phyloP scores from a whole-genome alignment of 1,284 basidiomycete genomes.

The Moniliella sp. region DNA sequence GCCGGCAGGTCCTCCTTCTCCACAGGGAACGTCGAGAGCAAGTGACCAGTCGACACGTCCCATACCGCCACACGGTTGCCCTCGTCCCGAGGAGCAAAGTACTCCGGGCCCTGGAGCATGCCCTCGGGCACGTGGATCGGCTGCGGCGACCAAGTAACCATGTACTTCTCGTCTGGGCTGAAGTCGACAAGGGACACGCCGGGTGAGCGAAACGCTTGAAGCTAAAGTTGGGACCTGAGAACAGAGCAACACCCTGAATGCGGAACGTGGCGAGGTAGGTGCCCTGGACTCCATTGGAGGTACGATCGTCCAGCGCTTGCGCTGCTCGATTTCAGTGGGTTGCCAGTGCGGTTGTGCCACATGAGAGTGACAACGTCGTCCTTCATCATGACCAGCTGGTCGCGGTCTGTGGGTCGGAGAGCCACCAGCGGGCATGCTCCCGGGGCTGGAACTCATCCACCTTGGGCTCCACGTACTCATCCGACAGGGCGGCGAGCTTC shows the following conservation, averaged over 20 bases:
- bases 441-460: slow-evolving; percentile 61
- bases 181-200: slow-evolving; percentile 90
- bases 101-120: slow-evolving; percentile 41
- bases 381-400: slow-evolving; percentile 84
- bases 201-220: slow-evolving; percentile 77
- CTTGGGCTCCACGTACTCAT: slow-evolving; percentile 60
- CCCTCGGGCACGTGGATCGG: slow-evolving; percentile 69
- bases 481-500: slow-evolving; percentile 55
- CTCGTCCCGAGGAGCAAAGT: slow-evolving; percentile 80
- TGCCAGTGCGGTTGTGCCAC: slow-evolving; percentile 80
- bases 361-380: slow-evolving; percentile 72
- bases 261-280: slow-evolving; percentile 85
- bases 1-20: slow-evolving; percentile 34
- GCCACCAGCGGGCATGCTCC: slow-evolving; percentile 88
- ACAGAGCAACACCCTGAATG: slow-evolving; percentile 79
- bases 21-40: slow-evolving; percentile 73
- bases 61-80: slow-evolving; percentile 92
- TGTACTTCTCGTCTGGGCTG: slow-evolving; percentile 84
- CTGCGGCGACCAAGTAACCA: slow-evolving; percentile 94
- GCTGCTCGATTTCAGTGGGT: slow-evolving; percentile 53
- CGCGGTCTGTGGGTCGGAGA: slow-evolving; percentile 76
- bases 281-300: slow-evolving; percentile 78
- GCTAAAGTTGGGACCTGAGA: slow-evolving; percentile 76
- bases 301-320: slow-evolving; percentile 86
- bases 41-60: slow-evolving; percentile 79